Percentiles rank a stretch among this genome's conserved stretches.
phyloP scores from a whole-genome alignment of 2,329 filamentous ascomycete genomes.

The Corinectria fuckeliana region DNA sequence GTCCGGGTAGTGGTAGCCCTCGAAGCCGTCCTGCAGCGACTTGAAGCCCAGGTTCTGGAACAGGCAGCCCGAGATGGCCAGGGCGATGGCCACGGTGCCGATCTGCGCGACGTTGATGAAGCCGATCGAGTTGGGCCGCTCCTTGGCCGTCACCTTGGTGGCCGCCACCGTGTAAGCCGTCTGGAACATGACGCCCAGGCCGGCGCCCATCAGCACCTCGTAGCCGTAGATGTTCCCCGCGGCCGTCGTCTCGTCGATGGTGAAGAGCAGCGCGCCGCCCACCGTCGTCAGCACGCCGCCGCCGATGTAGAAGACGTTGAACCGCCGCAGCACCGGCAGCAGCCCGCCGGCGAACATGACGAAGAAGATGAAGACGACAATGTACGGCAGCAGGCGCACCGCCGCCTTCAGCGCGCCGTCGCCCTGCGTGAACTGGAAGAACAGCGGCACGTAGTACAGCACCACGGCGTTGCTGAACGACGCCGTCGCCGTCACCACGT shows the following conservation, averaged over 20 bases:
- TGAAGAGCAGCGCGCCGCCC: slow-evolving; percentile 33
- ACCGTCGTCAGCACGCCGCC: slow-evolving; percentile 37
- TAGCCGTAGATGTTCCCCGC: slow-evolving; percentile 40
- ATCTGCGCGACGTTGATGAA: slow-evolving; percentile 44
- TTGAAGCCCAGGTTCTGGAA: slow-evolving; percentile 16
- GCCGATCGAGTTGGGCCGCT: slow-evolving; percentile 36
- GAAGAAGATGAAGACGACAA: slow-evolving; percentile 33
- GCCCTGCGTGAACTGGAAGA: slow-evolving; percentile 58
- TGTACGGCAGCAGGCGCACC: slow-evolving; percentile 51
- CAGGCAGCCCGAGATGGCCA: neutral
- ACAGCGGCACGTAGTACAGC: slow-evolving; percentile 61
- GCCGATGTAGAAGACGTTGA: slow-evolving; percentile 43
- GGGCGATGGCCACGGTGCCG: slow-evolving; percentile 15
- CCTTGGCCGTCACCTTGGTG: slow-evolving; percentile 30
- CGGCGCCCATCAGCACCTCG: slow-evolving; percentile 41
- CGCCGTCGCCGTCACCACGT: slow-evolving; percentile 45
- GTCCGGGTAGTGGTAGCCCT: neutral
- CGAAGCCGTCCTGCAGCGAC: neutral
- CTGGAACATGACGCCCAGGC: slow-evolving; percentile 41
- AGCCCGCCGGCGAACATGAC: slow-evolving; percentile 46
- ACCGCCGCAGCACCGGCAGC: slow-evolving; percentile 47
- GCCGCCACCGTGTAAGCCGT: slow-evolving; percentile 37
- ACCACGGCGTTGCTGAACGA: slow-evolving; percentile 47
- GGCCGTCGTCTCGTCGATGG: slow-evolving; percentile 31
- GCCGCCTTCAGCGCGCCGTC: slow-evolving; percentile 48